phyloP scores from a whole-genome alignment of 768 basidiomycete species.

The Russula sp. region DNA sequence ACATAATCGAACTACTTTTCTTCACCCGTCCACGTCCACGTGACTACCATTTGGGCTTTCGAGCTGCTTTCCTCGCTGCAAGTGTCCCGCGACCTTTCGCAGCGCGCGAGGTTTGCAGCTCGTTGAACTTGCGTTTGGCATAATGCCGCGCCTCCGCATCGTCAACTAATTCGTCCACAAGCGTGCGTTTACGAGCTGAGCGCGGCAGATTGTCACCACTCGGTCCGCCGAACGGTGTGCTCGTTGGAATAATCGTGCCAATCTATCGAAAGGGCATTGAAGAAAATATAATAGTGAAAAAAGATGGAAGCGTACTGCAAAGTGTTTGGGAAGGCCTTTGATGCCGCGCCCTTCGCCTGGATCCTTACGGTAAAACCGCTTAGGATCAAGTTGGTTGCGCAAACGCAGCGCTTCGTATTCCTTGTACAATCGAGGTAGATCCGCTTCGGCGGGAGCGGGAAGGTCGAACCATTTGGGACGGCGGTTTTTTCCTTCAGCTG shows the following conservation, averaged over 20 bases:
- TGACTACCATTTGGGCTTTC: slow-evolving; percentile 65
- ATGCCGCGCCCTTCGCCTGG: slow-evolving; percentile 82
- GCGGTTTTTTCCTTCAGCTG: slow-evolving; percentile 74
- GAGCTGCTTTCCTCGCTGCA: slow-evolving; percentile 57
- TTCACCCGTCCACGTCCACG: background rate
- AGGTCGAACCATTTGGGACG: slow-evolving; percentile 83
- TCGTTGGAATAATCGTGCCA: slow-evolving; percentile 70
- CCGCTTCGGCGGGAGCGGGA: slow-evolving; percentile 75
- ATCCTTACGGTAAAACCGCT: slow-evolving; percentile 86
- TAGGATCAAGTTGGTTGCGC: slow-evolving; percentile 86
- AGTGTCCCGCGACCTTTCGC: slow-evolving; percentile 69
- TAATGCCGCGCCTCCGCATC: slow-evolving; percentile 84
- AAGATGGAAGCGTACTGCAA: slow-evolving; percentile 58
- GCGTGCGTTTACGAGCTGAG: slow-evolving; percentile 69
- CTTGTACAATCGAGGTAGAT: slow-evolving; percentile 72
- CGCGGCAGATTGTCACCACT: slow-evolving; percentile 69
- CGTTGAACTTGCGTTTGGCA: slow-evolving; percentile 88
- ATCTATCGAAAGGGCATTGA: slow-evolving; percentile 47
- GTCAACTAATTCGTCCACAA: slow-evolving; percentile 86
- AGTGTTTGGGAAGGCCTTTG: slow-evolving; percentile 83
- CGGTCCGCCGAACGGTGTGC: slow-evolving; percentile 68
- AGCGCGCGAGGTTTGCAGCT: slow-evolving; percentile 64
- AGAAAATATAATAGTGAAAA: slow-evolving; percentile 12
- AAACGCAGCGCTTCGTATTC: slow-evolving; percentile 87
- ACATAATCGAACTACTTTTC: slow-evolving; percentile 9